phyloP scores from a whole-genome alignment of 228 moss, liverwort and hornwort genomes.

The Sphagnum magellanicum region DNA sequence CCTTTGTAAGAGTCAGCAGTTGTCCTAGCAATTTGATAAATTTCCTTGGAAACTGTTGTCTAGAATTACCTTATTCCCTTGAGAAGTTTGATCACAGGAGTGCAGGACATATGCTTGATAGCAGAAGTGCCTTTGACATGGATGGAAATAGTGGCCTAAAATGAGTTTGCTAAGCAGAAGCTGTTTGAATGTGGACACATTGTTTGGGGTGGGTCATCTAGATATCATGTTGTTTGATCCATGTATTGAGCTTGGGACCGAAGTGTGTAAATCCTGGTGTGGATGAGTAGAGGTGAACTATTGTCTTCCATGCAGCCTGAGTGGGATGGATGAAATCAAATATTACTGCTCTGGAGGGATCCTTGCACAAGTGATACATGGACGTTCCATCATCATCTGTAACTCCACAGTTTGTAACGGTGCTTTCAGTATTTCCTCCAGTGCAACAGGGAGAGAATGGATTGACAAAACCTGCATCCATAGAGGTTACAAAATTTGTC shows the following conservation, averaged over 20 bases:
- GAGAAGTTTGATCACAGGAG: background rate
- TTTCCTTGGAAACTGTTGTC: constrained; percentile 1
- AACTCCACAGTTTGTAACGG: background rate
- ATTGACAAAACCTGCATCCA: constrained; percentile 22
- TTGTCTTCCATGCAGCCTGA: constrained; percentile 5
- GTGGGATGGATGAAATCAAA: constrained; percentile 21
- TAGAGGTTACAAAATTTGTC: no score
- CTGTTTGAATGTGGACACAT: no score
- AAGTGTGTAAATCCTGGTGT: constrained; percentile 12
- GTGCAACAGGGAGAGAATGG: constrained; percentile 12
- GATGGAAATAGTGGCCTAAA: constrained; percentile 44
- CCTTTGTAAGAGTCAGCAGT: background rate
- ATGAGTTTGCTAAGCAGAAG: no score
- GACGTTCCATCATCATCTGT: constrained; percentile 2
- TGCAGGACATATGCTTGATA: constrained; percentile 61
- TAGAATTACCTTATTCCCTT: background rate
- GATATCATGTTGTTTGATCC: constrained; percentile 2
- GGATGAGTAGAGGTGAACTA: constrained; percentile 3
- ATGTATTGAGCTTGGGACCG: constrained; percentile 14
- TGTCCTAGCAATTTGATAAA: background rate
- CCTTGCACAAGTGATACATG: constrained; percentile 7
- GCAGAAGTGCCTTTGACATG: constrained; percentile 69
- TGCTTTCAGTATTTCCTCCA: background rate
- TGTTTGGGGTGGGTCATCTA: no score
- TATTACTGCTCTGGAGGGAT: constrained; percentile 20